Percentiles rank a stretch among this genome's conserved stretches.
phyloP scores from a whole-genome alignment of 352 stramenopile species.

The Lagenidium sp. region DNA sequence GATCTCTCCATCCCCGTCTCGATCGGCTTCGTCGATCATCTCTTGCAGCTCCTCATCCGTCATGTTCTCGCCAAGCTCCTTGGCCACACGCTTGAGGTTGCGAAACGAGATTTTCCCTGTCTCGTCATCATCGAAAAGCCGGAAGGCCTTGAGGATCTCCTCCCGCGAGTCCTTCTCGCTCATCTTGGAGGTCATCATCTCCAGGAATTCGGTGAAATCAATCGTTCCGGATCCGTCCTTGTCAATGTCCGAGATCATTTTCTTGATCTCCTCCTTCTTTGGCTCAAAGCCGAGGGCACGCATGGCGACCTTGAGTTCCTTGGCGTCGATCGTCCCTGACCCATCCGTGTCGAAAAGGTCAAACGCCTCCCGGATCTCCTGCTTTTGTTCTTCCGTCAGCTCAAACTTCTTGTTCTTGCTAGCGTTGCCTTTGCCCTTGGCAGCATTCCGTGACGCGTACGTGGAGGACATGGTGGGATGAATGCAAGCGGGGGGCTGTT shows the following conservation, averaged over 20 bases:
- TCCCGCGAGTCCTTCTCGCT: conserved; percentile 94
- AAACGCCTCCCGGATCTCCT: conserved; percentile 94
- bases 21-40: conserved; percentile 97
- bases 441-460: conserved; percentile 47
- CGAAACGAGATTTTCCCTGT: conserved; percentile 95
- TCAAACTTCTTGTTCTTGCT: conserved; percentile 81
- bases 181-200: conserved; percentile 98
- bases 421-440: conserved; percentile 57
- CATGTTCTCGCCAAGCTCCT: conserved; percentile 97
- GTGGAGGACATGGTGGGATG: conserved; percentile 48
- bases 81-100: conserved; percentile 96
- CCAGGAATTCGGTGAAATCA: conserved; percentile 97
- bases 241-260: conserved; percentile 96
- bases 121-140: conserved; percentile 96
- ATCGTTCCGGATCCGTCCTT: conserved; percentile 93
- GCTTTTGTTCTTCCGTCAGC: conserved; percentile 93
- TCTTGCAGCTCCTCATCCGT: conserved; percentile 96
- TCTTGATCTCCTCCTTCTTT: conserved; percentile 97
- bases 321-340: conserved; percentile 91
- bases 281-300: conserved; percentile 94
- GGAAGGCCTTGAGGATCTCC: conserved; percentile 97
- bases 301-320: conserved; percentile 96
- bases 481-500: neutral
- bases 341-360: conserved; percentile 97
- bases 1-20: conserved; percentile 95